Base-by-base conservation (phyloP, 345 rosid species). In the Eucalyptus fibrosa region DNA sequence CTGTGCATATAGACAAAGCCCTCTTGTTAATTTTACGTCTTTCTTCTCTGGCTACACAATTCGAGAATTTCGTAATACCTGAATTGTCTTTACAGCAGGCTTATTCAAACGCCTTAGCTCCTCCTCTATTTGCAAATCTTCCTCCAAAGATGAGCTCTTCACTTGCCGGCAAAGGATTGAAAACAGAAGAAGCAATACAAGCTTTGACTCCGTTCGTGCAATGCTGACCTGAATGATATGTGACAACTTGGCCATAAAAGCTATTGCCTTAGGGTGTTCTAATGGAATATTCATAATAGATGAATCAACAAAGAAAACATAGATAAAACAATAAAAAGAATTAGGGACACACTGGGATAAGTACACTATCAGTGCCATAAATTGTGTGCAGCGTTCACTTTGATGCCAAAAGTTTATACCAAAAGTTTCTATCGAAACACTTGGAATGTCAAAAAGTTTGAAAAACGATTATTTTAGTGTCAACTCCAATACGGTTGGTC, bases 61-160 rank as follows among this genome's bases (percentile, higher is more conserved):
- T 45, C 55, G 65, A 6, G 59, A 32, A 53, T 51, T 12, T 18
- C 55, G 5, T 9, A 16, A 15, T 42, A 91, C 93, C 87, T 37
- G 14, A 45, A 93, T 86, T 7, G 92, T 87, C 32, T 81, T 90
- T 26, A 90, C 51, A 1, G 86, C 87, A 8, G 92, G 85, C 80
- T 86, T 89, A 59, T 91, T 91, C 8, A 89, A 17, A 72, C 81
- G 87, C 47, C 88, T 65, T 40, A 91, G 88, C 42, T 93, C 89
- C 89, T 88, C 90, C 89, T 92, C 90, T 7, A 92, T 87, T 81
- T 91, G 89, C 21, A 49, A 26, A 87, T 92, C 92, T 56, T 92
- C 92, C 80, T 90, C 90, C 26, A 32, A 72, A 42, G 88, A 90
- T 28, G 89, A 62, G 44, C 53, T 18, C 60, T 49, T 32, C 49